Evolutionary conservation across 768 basidiomycete species (phyloP), one percentile per base, ranked within the genome.

Genomic region (Boletus eberwhitei): DNA sequence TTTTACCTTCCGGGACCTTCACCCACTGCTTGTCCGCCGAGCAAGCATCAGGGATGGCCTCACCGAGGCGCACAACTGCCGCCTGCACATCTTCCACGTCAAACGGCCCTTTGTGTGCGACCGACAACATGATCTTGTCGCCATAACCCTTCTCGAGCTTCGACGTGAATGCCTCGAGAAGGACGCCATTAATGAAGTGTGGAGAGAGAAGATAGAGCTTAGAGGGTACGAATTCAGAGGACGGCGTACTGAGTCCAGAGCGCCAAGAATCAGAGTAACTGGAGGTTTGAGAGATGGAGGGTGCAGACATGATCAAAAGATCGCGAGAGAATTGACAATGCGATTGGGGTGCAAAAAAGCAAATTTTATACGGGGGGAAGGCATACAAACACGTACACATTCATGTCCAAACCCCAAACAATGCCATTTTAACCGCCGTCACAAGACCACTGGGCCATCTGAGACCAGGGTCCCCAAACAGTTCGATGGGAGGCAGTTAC

Each of bases 91-190:
- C 51, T 14, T 58, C 47, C 22, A 19, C 4, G 17, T 67, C 48
- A 42, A 58, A 56, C 12, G 31, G 29, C 5, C 40, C 39, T 5
- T 49, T 21, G 8, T 70, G 69, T 0, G 60, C 54, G 19, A 72
- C 55, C 1, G 36, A 55, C 36, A 72, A 50, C 9, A 70, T 31
- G 13, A 72, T 50, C 39, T 55, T 66, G 46, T 69, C 66, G 4
- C 56, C 68, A 37, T 61, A 60, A n/a, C 70, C 68, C 32, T 59
- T 70, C 12, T 64, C 62, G 26, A 72, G 60, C 38, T 53, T 62
- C 8, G 58, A 57, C 2, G 55, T 43, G 13, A 70, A 66, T 1
- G 46, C 19, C 24, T 46, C 50, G 41, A 72, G 54, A 11, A 50
- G 53, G 16, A 9, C n/a, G 16, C 11, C 9, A 1, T 57, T 46